Base-by-base conservation (phyloP, 148 eudicot genomes). In the Bassia scoparia region DNA sequence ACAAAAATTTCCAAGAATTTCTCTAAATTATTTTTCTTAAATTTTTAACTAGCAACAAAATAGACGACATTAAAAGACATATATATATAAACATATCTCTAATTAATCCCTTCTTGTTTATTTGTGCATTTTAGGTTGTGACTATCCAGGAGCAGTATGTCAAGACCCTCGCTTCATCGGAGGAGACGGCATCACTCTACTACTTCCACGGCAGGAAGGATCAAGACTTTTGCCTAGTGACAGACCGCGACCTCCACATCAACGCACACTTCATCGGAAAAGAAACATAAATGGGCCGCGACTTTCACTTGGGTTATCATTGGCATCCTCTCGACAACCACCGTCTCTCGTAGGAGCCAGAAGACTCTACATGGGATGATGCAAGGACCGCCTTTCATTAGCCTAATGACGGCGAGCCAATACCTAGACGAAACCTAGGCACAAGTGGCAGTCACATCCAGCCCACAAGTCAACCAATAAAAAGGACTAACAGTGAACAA, bases 121-220 rank as follows among this genome's bases (percentile, higher is more conserved):
- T 38, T 6, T 50, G 54, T 31, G 4, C 35, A 41, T 54, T 64
- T 21, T 67, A 86, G 89, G 70, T 30, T 84, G 89, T 61, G 82
- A 86, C 71, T 75, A 72, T 67, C 89, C 89, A 1, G 87, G 89
- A 34, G 84, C 87, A 53, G 83, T 84, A 8, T 86, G 89, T 70
- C 85, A 84, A 78, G 87, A 84, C 70, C 89, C 89, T 17, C 79
- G 85, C 8, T 84, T 86, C 84, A 60, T 86, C 6, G 89, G 87
- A 23, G 87, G 77, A 11, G 87, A 84, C 29, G 89, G 85, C 13
- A 73, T 82, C 30, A 84, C 85, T n/a, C 54, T 86, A 82, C 82
- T 86, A 84, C 72, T 86, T 86, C 76, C 89, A 86, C 29, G 89
- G 87, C 17, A 82, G 80, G 68, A 82, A 82, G 34, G 81, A 86